Conservation (phyloP, 176 grass and related monocot genomes). For the Canna indica region DNA sequence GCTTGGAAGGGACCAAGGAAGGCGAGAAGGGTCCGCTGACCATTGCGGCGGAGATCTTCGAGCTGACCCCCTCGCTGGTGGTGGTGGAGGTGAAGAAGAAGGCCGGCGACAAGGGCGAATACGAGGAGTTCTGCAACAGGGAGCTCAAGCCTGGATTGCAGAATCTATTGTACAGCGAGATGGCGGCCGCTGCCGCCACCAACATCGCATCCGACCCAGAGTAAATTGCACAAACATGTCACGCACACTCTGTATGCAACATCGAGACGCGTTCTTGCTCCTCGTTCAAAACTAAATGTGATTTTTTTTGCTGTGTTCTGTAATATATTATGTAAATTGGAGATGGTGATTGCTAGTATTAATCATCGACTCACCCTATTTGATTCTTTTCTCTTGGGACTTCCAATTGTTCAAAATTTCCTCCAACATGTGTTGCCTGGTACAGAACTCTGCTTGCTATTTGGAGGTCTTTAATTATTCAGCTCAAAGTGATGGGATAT, state of each 20-base stretch:
- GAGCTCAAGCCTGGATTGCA: conserved; percentile 42
- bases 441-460: no score
- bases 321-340: not conserved
- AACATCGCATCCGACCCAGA: not conserved
- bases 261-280: not conserved
- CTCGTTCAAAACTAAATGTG: not conserved
- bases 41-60: conserved; percentile 36
- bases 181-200: not conserved
- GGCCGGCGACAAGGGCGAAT: conserved; percentile 39
- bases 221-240: not conserved
- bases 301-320: not conserved
- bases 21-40: conserved; percentile 41
- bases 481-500: no score
- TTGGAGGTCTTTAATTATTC: no score
- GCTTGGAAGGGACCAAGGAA: conserved; percentile 30
- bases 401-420: not conserved
- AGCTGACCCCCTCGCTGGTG: conserved; percentile 49
- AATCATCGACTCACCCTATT: not conserved
- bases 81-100: conserved; percentile 54
- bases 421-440: no score
- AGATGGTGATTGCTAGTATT: not conserved
- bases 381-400: not conserved
- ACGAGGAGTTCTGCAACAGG: conserved; percentile 37
- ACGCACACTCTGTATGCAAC: not conserved
- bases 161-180: conserved; percentile 21